Base-by-base conservation (phyloP, 192 early-diverging fungal genomes). In the Entomortierella chlamydospora region DNA sequence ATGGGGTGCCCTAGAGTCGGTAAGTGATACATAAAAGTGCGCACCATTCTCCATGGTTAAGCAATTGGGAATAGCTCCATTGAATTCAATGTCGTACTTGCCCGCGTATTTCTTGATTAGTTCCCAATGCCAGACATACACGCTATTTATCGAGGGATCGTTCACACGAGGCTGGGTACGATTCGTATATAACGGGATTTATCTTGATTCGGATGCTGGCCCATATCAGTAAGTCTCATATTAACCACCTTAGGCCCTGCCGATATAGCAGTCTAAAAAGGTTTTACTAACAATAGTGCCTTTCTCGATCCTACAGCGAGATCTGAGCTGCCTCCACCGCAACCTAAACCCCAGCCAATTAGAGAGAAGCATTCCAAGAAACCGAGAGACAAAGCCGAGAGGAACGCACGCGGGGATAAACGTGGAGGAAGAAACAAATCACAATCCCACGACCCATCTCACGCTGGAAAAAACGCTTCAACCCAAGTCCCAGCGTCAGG, bases 91-190 rank as follows among this genome's bases (percentile, higher is more conserved):
- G n/a, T n/a, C n/a, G 10, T 10, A 37, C 34, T 37, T 37, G 10
- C 34, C 34, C 4, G 34, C 10, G 4, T 37, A 10, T 37, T 37
- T 22, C 43, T 10, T 12, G 9, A 5, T 45, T 57, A 89, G 88
- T 69, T 22, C 66, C 90, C 33, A 82, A 86, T 26, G 64, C 84
- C 34, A 82, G 66, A 20, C 91, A 89, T 55, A 73, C 69, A 28
- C 72, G 83, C 31, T 87, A 90, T 34, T 54, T 69, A 4, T 59
- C 57, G 0, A 37, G 54, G 9, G 26, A 65, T 74, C 20, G 59
- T 33, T 86, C 90, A 68, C 97, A 98, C 68, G 97, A 98, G 72
- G 97, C 97, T 6, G 97, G 93, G 1, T 98, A 90, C 71, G 97
- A 98, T 73, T 93, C 95, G 0, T 96, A 93, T 62, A 87, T 91